Evolutionary conservation across 129 eudicot species (phyloP), one percentile per base, ranked within the genome.

Genomic region (Flaveria robusta): DNA sequence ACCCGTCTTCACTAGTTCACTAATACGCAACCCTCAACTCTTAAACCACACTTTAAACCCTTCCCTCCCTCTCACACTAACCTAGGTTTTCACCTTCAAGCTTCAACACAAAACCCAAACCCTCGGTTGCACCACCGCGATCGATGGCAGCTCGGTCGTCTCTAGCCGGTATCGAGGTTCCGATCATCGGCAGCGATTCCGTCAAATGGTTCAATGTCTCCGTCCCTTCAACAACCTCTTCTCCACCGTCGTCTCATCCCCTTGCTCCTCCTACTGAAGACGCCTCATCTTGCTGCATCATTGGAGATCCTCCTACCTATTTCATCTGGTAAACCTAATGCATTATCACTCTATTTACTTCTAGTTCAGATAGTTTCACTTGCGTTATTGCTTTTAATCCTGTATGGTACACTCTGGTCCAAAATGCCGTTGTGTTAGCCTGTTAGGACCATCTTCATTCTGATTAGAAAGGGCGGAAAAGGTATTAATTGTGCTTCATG

Each of bases 161-260:
- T n/a, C 68, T 91, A 65, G 90, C 84, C 37, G 97, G 98, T 5
- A 82, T 87, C 81, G 98, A 93, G 83, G 98, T 93, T 31, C 98
- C 98, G 43, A 64, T 88, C 4, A 80, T 88, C 65, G 88, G 88
- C 79, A 90, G 91, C 72, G 97, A 93, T 77, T 83, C 91, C 39
- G 37, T 87, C 29, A 83, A 81, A 68, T 93, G 95, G 96, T 76
- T 81, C 75, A 86, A 74, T 58, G 73, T 91, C 69, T 80, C 96
- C 66, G 84, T 90, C 80, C 86, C 92, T 68, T 74, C 86, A 11
- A 43, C 49, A 43, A 43, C 86, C 1, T 1, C 85, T 19, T 7
- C 74, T 2, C 23, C 60, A n/a, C 16, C 83, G 9, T 11, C 84
- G 45, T 70, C 78, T 20, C 68, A 71, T 46, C 76, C 78, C 26